These are phyloP conservation scores for Durotheca rogersii DNA, from an alignment of 495 filamentous ascomycete genomes.

Conservation along the genomic window DNA sequence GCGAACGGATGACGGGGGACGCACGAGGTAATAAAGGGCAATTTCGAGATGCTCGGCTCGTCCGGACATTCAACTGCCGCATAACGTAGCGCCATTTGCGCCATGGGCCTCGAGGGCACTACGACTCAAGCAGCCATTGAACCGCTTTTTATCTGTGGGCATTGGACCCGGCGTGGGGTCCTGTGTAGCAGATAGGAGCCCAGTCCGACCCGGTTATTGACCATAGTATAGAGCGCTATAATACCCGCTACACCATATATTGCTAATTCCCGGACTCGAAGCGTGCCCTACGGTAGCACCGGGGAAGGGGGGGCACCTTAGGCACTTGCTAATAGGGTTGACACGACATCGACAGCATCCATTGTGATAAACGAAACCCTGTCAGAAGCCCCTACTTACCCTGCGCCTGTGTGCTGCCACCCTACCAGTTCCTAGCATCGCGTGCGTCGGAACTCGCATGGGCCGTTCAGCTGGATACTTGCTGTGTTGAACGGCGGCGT, in stretches of 20 bases:
- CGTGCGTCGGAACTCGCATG: neutral
- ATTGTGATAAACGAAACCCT: neutral
- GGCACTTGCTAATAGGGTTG: neutral
- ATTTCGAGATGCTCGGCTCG: neutral
- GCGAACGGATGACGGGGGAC: too few relatives aligned
- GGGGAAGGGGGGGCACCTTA: neutral
- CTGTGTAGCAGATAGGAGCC: too few relatives aligned
- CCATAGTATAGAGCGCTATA: neutral
- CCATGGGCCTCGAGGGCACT: neutral
- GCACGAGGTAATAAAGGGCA: conserved; percentile 25
- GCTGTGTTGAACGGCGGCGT: too few relatives aligned
- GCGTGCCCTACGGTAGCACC: neutral
- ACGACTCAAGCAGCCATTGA: neutral
- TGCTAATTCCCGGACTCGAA: neutral
- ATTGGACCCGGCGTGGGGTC: too few relatives aligned
- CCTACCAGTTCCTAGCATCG: neutral
- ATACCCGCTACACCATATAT: neutral
- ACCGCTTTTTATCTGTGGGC: too few relatives aligned
- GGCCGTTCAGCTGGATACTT: neutral
- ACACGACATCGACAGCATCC: neutral
- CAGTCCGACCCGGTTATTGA: neutral
- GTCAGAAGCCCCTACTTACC: too few relatives aligned
- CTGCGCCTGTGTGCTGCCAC: too few relatives aligned
- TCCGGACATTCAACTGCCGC: neutral
- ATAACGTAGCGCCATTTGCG: neutral